Base-by-base conservation (phyloP, 2,329 filamentous ascomycete genomes). In the Colletotrichum cuscutae region DNA sequence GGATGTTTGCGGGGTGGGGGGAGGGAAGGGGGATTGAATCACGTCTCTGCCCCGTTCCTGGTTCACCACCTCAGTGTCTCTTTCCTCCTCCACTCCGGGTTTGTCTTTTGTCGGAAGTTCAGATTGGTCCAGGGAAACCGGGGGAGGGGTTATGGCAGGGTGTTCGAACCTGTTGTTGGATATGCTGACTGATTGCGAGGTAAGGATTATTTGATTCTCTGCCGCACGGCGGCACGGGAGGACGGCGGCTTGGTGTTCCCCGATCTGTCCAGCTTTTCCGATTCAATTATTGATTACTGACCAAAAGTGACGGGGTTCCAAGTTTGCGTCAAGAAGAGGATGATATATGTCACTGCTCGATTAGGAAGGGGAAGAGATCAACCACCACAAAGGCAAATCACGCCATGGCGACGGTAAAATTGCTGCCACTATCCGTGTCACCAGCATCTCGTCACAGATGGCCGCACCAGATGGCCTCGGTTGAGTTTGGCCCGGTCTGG, bases 21-120 rank as follows among this genome's bases (percentile, higher is more conserved):
- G 37, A 42, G 13, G 13, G 37, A 42, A 19, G 37, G 37, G 26
- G 46, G 9, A 15, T 24, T 37, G 63, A 30, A 42, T 57, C n/a
- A 13, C 64, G 59, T 49, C 37, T 59, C 52, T 58, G 24, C 58
- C 65, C 69, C 69, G 58, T 28, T 52, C 15, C 13, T 7, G 37
- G 37, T 42, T 42, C 37, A 42, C 15, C 37, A 32, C 24, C 9
- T 35, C 30, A 46, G 42, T 60, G 28, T 46, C 42, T 49, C 37
- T 61, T 42, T 8, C 15, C 59, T 49, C 12, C 46, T 49, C 19
- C 24, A n/a, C 32, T 15, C 15, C n/a, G 12, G 37, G 57, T 22
- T 53, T 24, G 37, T 22, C n/a, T 4, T 11, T 37, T 15, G 19
- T 15, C n/a, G 12, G 26, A 1, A 9, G 22, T 6, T 6, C 37